Conservation (phyloP, 768 basidiomycete species). For the Agrocybe praecox region DNA sequence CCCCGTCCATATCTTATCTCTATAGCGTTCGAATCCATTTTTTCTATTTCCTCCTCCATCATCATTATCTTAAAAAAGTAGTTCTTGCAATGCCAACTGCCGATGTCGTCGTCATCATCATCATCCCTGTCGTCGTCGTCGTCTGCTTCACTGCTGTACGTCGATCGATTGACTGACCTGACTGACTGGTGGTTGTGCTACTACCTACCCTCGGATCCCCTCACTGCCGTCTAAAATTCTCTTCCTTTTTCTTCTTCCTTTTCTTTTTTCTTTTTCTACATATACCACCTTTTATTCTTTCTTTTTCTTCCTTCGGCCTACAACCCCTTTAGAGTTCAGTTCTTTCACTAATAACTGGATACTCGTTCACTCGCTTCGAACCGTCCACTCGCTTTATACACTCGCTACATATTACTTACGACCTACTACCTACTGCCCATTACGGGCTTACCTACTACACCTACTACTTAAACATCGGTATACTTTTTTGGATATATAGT, state of each 20-base stretch:
- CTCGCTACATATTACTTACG: not conserved
- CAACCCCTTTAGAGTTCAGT: not conserved
- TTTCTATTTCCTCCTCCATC: no score
- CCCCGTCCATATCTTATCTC: no score
- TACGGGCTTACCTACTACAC: not conserved
- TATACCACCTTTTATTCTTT: not conserved
- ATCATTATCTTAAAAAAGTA: no score
- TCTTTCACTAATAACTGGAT: not conserved
- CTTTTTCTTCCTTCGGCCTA: not conserved
- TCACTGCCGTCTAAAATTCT: not conserved
- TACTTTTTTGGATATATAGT: not conserved
- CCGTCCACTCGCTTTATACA: not conserved
- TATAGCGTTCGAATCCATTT: no score
- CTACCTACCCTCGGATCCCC: not conserved
- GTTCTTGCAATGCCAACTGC: no score
- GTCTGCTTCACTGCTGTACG: no score
- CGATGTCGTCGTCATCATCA: no score
- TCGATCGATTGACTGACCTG: not conserved
- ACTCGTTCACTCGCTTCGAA: not conserved
- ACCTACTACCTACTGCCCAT: slow-evolving; percentile 3
- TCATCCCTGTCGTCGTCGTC: no score
- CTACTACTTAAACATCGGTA: not conserved
- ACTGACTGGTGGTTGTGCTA: not conserved
- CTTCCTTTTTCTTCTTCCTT: slow-evolving; percentile 5
- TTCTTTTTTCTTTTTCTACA: slow-evolving; percentile 2